Base-by-base conservation (phyloP, 441 rosid genomes). In the Mallotus repandus region DNA sequence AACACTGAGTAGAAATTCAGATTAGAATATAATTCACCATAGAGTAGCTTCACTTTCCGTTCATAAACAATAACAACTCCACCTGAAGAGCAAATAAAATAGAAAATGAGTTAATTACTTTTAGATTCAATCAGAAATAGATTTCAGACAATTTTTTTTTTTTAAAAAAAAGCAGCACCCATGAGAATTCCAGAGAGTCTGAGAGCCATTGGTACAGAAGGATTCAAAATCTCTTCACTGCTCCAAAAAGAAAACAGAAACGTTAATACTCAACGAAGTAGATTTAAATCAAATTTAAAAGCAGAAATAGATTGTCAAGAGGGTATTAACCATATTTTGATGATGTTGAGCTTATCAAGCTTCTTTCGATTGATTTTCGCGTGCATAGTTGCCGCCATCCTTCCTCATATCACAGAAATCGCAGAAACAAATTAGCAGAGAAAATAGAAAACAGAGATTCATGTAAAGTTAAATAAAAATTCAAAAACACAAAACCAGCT, bases 301-400 rank as follows among this genome's bases (percentile, higher is more conserved):
- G 16, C 57, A 48, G 1, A 0, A 45, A 54, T 58, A 29, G 52
- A 38, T 19, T 41, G 54, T 54, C 9, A 8, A 9, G 60, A 19
- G 19, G 35, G n/a, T 41, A 63, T 72, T 80, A 15, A 92, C 98
- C 99, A 95, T 74, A 95, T 90, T 76, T 82, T 78, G 73, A 90
- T 88, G 69, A 93, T 75, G 56, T 90, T 83, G 75, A 95, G 90
- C 83, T 90, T 89, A 79, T 78, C 57, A 9, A 92, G 89, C 75
- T 90, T 93, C 81, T 79, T 89, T 57, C 95, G 84, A 49, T 91
- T 93, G 74, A 91, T 87, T 83, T 93, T 93, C 52, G 95, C 91
- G 72, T 93, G 92, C 88, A 86, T 67, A 15, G 99, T 93, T 0
- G 97, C 97, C 7, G 97, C 98, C 95, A 87, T 88, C 98, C 98